Evolutionary conservation across 2,329 filamentous ascomycete genomes (phyloP), one percentile per base, ranked within the genome.

Genomic region (Ophiocordyceps robertsii): DNA sequence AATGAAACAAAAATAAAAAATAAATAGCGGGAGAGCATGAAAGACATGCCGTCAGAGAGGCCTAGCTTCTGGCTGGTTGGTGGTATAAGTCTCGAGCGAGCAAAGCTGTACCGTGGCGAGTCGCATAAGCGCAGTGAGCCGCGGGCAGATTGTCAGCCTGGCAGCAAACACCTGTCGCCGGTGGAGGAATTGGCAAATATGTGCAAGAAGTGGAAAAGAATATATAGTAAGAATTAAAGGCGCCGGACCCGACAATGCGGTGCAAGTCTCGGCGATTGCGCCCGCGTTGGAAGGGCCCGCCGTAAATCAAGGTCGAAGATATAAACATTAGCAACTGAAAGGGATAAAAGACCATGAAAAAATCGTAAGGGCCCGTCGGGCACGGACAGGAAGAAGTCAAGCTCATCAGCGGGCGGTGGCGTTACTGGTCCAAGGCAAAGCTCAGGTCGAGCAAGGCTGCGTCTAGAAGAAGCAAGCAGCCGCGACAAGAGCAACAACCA

Each of bases 401-500:
- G 33, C 17, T 16, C 33, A 6, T 33, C 3, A 31, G 13, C 7
- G n/a, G 16, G 13, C 4, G n/a, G 7, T 7, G 4, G 33, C 14
- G 4, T 17, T 10, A 17, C 43, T 30, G 33, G n/a, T 8, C 35
- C 31, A n/a, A 19, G 4, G 19, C 19, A 30, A 40, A 46, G 37
- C 37, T 39, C 39, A 30, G 16, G 27, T 16, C 12, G n/a, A 5
- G 27, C 31, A 12, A 38, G 30, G 30, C 40, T 35, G 38, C 24
- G 6, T 35, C 14, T 57, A 74, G 48, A 68, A 66, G 47, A 73
- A 59, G 50, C 64, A 70, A 14, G 66, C 65, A 24, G 72, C 67
- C 21, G 71, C 73, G 29, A 75, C 61, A 37, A 78, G 64, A 42
- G 73, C 74, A 38, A 77, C 64, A 37, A 77, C 60, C 19, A 78